Evolutionary conservation across 352 stramenopile genomes (phyloP), one percentile per base, ranked within the genome.

Genomic region (Pythium volutum): DNA sequence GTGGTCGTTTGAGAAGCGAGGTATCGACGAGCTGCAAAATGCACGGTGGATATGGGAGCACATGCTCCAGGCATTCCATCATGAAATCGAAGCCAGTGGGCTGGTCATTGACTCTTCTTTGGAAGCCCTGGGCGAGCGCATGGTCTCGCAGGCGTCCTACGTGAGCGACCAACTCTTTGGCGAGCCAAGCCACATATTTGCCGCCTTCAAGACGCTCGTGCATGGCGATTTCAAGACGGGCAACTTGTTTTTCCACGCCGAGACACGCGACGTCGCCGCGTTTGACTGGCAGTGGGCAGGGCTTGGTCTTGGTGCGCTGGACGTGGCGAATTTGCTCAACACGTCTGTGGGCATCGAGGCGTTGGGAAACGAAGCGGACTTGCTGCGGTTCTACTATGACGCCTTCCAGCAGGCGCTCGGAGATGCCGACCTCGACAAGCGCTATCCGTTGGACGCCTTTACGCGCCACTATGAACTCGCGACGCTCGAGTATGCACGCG

Each of bases 211-310:
- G 29, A 87, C 77, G 5, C 47, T 91, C 22, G 64, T 91, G 7
- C 81, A 91, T 46, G 81, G 81, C 18, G 81, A 91, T 55, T 85
- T 81, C 62, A 91, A 91, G 69, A 86, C 74, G 27, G 77, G 75
- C 50, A 91, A 91, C 49, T 55, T 91, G 10, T 88, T 88, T 54
- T 91, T 91, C 45, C 48, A 87, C 16, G 34, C 66, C 0, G 38
- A 61, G 27, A 70, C 75, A 10, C 67, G 73, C 6, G 52, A 75
- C 16, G 79, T 81, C 15, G 72, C 84, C 54, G 81, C 79, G 5
- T 91, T 91, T 43, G 81, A 91, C 62, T 91, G 81, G 81, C 79
- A 91, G 54, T 91, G 81, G 81, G 75, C 62, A 15, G 81, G 81
- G 4, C 50, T 87, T 22, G 81, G 74, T n/a, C 67, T 88, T 9